Evolutionary conservation across 257 asterid genomes (phyloP), one percentile per base, ranked within the genome.

Genomic region (Solanum sejunctum): DNA sequence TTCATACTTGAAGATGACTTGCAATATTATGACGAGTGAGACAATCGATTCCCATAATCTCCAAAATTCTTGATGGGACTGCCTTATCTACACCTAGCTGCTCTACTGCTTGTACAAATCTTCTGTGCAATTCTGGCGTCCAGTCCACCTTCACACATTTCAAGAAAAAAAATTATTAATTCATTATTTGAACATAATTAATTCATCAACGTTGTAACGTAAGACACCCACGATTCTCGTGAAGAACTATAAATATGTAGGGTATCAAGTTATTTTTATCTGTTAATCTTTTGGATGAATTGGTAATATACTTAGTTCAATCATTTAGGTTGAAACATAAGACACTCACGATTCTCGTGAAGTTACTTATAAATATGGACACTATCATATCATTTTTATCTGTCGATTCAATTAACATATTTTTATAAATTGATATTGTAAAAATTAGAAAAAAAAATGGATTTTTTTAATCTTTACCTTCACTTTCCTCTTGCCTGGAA

Each of bases 21-120:
- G 99, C 99, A 73, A 96, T 92, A 81, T 96, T 94, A 86, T 96
- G 99, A 52, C 99, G 98, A 86, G 99, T 96, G 88, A 96, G 99
- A 88, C 98, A 93, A 88, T 94, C 95, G 45, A 93, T 93, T 82
- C 99, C 97, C 99, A 96, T 96, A 57, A 94, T 93, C 87, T 94
- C 99, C 52, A 96, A 91, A 88, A 96, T 96, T 84, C 97, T 91
- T 0, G 99, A 96, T 85, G 99, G 99, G 75, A 96, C 99, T 9
- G 98, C 98, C 91, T 94, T 96, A 83, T 96, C 99, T 84, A 94
- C 94, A 6, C 99, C 98, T 15, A 96, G 91, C 86, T 96, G 95
- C 89, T 96, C 99, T 87, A 96, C 99, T 84, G 99, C 98, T 80
- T 92, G 96, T 72, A 96, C 99, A 85, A 96, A 96, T 36, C 95